A percentile compares a stretch with the other conserved stretches of the same genome.
Conservation (phyloP, 2,329 filamentous ascomycete species). For the Capronia epimyces region DNA sequence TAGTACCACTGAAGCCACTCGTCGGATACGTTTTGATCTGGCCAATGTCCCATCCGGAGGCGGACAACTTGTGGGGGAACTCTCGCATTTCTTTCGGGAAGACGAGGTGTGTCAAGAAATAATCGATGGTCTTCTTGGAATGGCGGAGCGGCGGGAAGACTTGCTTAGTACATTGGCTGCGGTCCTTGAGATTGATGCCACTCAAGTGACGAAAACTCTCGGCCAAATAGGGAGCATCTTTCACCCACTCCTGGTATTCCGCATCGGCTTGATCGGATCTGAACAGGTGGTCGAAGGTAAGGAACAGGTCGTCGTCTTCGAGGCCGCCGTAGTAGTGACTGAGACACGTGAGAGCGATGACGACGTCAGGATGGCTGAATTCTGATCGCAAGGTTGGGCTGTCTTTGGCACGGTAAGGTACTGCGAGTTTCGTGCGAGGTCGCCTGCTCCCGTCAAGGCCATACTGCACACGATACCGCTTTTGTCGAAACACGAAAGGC, state of each 20-base stretch:
- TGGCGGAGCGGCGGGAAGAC: slow-evolving; percentile 53
- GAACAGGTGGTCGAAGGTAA: slow-evolving; percentile 44
- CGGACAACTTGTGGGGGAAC: slow-evolving; percentile 58
- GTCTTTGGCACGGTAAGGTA: slow-evolving; percentile 58
- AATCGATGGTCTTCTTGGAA: slow-evolving; percentile 54
- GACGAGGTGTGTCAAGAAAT: slow-evolving; percentile 54
- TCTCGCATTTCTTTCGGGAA: slow-evolving; percentile 60
- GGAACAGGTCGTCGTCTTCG: slow-evolving; percentile 46
- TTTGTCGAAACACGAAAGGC: slow-evolving; percentile 49
- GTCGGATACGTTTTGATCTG: slow-evolving; percentile 40
- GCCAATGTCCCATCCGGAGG: slow-evolving; percentile 63
- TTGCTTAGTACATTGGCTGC: slow-evolving; percentile 40
- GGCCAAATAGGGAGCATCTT: slow-evolving; percentile 34
- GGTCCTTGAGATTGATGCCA: slow-evolving; percentile 57
- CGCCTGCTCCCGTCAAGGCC: slow-evolving; percentile 46
- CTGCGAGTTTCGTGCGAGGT: slow-evolving; percentile 52
- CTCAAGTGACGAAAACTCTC: slow-evolving; percentile 39
- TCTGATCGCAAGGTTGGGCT: slow-evolving; percentile 51
- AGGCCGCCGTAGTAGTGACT: slow-evolving; percentile 56
- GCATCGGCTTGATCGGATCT: slow-evolving; percentile 48
- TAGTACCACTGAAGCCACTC: slow-evolving; percentile 66
- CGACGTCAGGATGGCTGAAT: slow-evolving; percentile 58
- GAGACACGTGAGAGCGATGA: slow-evolving; percentile 52
- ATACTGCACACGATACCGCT: slow-evolving; percentile 62
- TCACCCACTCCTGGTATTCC: slow-evolving; percentile 42